phyloP scores from a whole-genome alignment of 257 asterid species.

The Solanum clarkiae region DNA sequence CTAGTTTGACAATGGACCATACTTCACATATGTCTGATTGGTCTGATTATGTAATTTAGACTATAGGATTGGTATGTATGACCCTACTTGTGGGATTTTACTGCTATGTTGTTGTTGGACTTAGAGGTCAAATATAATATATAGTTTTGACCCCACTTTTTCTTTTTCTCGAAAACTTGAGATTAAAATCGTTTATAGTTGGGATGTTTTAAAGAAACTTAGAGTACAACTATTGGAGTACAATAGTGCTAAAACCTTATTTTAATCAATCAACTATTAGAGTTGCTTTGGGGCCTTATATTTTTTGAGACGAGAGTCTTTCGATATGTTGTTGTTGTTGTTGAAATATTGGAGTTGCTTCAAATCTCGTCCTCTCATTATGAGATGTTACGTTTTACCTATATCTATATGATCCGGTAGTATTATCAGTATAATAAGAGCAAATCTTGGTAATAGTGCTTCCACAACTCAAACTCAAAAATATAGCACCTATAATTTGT shows the following conservation, averaged over 20 bases:
- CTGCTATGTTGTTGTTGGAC: too few relatives aligned
- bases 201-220: background rate
- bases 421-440: background rate
- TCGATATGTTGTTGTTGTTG: too few relatives aligned
- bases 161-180: too few relatives aligned
- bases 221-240: background rate
- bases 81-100: too few relatives aligned
- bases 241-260: background rate
- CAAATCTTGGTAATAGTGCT: background rate
- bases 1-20: conserved; percentile 83
- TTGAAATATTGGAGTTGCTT: background rate
- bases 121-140: background rate
- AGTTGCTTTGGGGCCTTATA: too few relatives aligned
- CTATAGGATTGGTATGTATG: background rate
- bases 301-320: too few relatives aligned
- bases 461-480: too few relatives aligned
- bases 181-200: background rate
- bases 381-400: background rate
- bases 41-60: conserved; percentile 76
- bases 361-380: background rate
- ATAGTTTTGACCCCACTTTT: background rate
- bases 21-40: conserved; percentile 55
- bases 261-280: background rate
- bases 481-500: too few relatives aligned
- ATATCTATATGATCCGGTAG: background rate